Evolutionary conservation across 2,329 filamentous ascomycete species (phyloP), one percentile per base, ranked within the genome.

Genomic region (Cercospora sp.): DNA sequence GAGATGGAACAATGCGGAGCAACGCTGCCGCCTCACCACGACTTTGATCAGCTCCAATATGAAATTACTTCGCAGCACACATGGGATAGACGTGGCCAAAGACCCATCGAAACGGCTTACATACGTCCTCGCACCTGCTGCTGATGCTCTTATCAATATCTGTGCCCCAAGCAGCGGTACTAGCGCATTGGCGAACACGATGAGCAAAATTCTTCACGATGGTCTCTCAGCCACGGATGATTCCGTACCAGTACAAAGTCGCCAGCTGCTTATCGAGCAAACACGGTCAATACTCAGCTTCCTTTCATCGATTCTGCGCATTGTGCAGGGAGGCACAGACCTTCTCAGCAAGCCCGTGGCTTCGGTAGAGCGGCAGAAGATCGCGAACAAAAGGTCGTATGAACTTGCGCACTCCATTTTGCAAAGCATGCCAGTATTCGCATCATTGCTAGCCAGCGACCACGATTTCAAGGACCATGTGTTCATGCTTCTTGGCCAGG

Each of bases 141-240:
- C 94, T 12, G 85, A 87, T 60, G 91, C 94, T 76, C 83, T 98
- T 53, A 80, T 93, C 20, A 89, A 92, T 68, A 88, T 90, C 68
- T 94, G 97, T 74, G 72, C 71, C 26, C 69, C 74, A 16, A 65
- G 60, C 18, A 68, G 40, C 13, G 73, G 69, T 12, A 33, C 33
- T 6, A 73, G 62, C 48, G 64, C 73, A 7, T 28, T 75, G 13
- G 40, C 69, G 33, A 65, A 65, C 16, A 69, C 67, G 7, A 65
- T 76, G 18, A 40, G 65, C 30, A 63, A 55, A 33, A 63, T 72
- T 13, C 64, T 75, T 40, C 45, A 63, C 3, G 71, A 74, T 40
- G 69, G 73, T 23, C 33, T 72, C 10, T 53, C 66, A 20, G 65
- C 74, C 3, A 66, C 68, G 16, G 71, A 73, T 28, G 71, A 73